Evolutionary conservation across 164 flowering plant species (phyloP).

Genomic region (Echeveria elegans): DNA sequence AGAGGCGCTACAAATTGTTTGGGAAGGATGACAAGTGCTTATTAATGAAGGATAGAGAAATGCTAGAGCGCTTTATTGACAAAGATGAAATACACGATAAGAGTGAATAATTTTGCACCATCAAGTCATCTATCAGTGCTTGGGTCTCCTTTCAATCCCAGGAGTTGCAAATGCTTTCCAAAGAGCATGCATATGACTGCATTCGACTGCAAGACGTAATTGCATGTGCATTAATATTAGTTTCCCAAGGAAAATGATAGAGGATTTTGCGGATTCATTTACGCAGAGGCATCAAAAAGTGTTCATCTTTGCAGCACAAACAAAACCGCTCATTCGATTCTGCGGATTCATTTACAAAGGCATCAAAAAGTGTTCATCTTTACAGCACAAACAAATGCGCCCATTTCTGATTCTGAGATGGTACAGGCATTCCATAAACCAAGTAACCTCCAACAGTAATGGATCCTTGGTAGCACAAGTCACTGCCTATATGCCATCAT

Average conservation of each 20-base stretch:
- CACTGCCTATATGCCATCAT: not conserved
- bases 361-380: not conserved
- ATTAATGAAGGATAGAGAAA: constrained; percentile 54
- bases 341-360: not conserved
- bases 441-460: not conserved
- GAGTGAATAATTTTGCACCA: constrained; percentile 1
- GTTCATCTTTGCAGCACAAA: not conserved
- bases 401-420: no score
- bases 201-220: not conserved
- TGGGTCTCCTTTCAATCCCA: not conserved
- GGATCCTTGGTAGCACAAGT: no score
- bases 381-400: not conserved
- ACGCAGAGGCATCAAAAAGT: not conserved
- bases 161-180: not conserved
- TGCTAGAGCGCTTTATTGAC: constrained; percentile 83
- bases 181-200: not conserved
- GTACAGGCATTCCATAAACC: no score
- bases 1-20: constrained; percentile 65
- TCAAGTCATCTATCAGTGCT: not conserved
- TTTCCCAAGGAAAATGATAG: no score
- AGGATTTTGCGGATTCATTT: no score
- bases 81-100: constrained; percentile 51
- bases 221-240: no score
- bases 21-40: constrained; percentile 69
- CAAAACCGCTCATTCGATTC: no score